Conservation (phyloP, 2,329 filamentous ascomycete species). For the Harringtonia aguacate region DNA sequence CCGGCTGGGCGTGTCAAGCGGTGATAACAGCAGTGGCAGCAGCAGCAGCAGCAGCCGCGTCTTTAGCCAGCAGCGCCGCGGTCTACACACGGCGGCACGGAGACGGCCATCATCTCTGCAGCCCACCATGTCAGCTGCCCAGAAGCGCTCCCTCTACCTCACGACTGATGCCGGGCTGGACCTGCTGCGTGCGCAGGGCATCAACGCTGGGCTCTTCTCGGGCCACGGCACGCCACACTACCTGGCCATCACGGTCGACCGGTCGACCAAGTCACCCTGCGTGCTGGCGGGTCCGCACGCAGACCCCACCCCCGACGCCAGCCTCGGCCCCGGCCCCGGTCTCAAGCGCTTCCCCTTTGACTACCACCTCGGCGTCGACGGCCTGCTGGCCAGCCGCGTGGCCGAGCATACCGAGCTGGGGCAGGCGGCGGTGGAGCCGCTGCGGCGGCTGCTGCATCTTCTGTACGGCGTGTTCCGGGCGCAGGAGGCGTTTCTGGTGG, state of each 20-base stretch:
- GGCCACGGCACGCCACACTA: constrained; percentile 31
- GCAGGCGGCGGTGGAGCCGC: constrained; percentile 22
- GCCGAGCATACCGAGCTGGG: constrained; percentile 42
- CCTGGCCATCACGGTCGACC: constrained; percentile 55
- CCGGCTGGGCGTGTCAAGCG: constrained; percentile 30
- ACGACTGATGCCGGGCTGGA: constrained; percentile 40
- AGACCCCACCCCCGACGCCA: too few relatives aligned
- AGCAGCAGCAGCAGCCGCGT: too few relatives aligned
- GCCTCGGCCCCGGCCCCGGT: background rate
- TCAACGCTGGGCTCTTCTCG: constrained; percentile 29
- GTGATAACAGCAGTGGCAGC: constrained; percentile 8
- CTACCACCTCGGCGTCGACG: constrained; percentile 38
- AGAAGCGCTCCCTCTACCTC: constrained; percentile 44
- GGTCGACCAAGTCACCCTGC: constrained; percentile 49
- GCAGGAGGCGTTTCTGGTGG: constrained; percentile 35
- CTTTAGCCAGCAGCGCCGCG: constrained; percentile 29
- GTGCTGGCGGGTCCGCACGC: constrained; percentile 45
- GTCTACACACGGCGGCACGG: constrained; percentile 33
- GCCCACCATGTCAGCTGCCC: constrained; percentile 16
- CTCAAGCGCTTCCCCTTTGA: constrained; percentile 48
- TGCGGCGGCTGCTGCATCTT: constrained; percentile 37
- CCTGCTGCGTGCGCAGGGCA: constrained; percentile 40
- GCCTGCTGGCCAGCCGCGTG: constrained; percentile 28
- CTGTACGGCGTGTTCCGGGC: constrained; percentile 40
- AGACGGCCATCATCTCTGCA: constrained; percentile 9